A percentile compares a stretch with the other conserved stretches of the same genome.
Conservation (phyloP, 371 early-diverging fungal species). For the Apophysomyces elegans region DNA sequence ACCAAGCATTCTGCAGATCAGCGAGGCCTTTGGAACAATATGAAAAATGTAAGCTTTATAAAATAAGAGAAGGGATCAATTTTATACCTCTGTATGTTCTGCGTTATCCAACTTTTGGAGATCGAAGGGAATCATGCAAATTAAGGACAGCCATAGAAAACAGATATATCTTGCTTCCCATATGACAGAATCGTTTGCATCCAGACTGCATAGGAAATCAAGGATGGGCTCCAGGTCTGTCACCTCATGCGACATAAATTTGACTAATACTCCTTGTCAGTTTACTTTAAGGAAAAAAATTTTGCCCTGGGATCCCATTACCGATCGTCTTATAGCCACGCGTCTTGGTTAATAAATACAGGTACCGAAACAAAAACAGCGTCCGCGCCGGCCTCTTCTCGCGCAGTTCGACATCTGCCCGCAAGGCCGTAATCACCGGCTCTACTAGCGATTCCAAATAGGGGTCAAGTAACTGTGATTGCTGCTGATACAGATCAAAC, state of each 20-base stretch:
- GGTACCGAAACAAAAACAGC: constrained; percentile 53
- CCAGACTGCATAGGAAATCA: constrained; percentile 50
- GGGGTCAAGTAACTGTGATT: constrained; percentile 88
- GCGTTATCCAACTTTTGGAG: constrained; percentile 80
- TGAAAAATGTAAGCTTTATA: too few species aligned
- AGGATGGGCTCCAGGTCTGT: constrained; percentile 87
- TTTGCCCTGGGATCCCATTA: constrained; percentile 24
- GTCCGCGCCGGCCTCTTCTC: constrained; percentile 20
- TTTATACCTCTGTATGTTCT: constrained; percentile 12
- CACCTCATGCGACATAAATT: constrained; percentile 90
- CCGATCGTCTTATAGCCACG: constrained; percentile 88
- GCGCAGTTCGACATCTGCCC: constrained; percentile 44
- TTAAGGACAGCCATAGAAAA: constrained; percentile 86
- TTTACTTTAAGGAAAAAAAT: background rate
- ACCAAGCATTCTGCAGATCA: constrained; percentile 58
- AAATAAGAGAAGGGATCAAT: too few species aligned
- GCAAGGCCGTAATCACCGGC: constrained; percentile 66
- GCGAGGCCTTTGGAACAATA: constrained; percentile 35
- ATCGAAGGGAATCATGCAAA: constrained; percentile 94
- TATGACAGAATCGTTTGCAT: constrained; percentile 24
- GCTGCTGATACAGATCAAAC: constrained; percentile 84
- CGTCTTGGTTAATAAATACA: constrained; percentile 81
- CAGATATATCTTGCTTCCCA: constrained; percentile 85
- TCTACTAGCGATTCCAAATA: constrained; percentile 73
- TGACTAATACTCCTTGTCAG: constrained; percentile 50